Evolutionary conservation across 495 filamentous ascomycete species (phyloP).

Genomic region (Podospora bellae-mahoneyi): DNA sequence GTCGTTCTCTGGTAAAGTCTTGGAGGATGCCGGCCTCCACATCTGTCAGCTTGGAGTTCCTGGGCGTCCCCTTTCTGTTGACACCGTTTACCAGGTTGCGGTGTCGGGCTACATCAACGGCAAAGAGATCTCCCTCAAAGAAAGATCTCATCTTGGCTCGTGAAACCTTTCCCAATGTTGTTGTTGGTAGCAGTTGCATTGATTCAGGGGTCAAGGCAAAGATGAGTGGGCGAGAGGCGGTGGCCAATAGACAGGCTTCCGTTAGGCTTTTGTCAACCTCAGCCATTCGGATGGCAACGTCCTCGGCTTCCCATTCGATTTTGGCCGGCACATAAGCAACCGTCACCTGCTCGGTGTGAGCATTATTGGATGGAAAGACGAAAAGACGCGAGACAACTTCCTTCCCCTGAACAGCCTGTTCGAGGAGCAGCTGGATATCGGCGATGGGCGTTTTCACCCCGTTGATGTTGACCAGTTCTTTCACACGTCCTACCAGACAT

Average conservation of each 20-base stretch:
- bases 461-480: slow-evolving; percentile 59
- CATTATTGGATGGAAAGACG: too few species aligned
- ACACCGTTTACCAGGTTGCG: background rate
- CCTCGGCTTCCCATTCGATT: too few species aligned
- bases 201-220: background rate
- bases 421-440: slow-evolving; percentile 45
- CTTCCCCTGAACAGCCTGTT: slow-evolving; percentile 37
- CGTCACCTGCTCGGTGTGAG: too few species aligned
- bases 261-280: too few species aligned
- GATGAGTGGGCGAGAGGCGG: too few species aligned
- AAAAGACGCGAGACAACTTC: slow-evolving; percentile 15
- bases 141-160: slow-evolving; percentile 34
- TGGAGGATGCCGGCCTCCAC: background rate
- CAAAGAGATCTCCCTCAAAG: slow-evolving; percentile 31
- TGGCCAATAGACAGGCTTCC: too few species aligned
- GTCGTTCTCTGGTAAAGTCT: background rate
- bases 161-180: slow-evolving; percentile 48
- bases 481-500: slow-evolving; percentile 53
- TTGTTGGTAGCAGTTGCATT: slow-evolving; percentile 23
- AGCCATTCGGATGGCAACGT: too few species aligned
- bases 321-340: too few species aligned
- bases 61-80: too few species aligned
- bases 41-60: too few species aligned
- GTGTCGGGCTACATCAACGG: slow-evolving; percentile 6
- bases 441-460: slow-evolving; percentile 46